These are phyloP conservation scores for Tulasnella sp. DNA, from an alignment of 768 basidiomycete species.

Conservation along the genomic window DNA sequence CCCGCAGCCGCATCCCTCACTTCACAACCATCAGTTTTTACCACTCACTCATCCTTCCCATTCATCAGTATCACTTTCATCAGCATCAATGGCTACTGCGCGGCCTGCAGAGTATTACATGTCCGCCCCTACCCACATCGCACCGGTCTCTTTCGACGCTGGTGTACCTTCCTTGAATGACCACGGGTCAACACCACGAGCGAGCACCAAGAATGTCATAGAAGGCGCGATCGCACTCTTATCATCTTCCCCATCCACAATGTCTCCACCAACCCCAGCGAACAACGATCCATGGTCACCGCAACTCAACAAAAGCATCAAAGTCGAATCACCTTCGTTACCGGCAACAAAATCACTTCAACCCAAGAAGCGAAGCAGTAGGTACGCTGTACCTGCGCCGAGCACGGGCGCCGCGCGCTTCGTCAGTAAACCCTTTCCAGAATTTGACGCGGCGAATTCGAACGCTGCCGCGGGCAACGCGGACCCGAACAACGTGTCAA, in stretches of 20 bases:
- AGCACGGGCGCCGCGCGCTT: slow-evolving; percentile 1
- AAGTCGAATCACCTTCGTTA: background rate
- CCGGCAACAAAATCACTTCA: background rate
- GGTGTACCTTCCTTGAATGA: slow-evolving; percentile 3
- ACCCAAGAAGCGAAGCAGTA: background rate
- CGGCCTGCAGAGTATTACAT: slow-evolving; percentile 8
- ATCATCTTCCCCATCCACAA: background rate
- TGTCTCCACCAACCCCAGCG: background rate
- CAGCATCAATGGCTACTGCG: background rate
- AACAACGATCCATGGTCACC: slow-evolving; percentile 11
- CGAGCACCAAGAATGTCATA: background rate
- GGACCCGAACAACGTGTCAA: too few relatives aligned
- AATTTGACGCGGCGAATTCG: too few relatives aligned
- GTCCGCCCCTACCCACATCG: background rate
- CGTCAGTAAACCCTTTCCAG: background rate
- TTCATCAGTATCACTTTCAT: background rate
- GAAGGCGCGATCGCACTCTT: background rate
- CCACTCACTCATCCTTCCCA: too few relatives aligned
- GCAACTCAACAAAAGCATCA: slow-evolving; percentile 10
- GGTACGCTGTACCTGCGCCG: slow-evolving; percentile 9
- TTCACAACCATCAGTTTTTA: too few relatives aligned
- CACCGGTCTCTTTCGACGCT: slow-evolving; percentile 6
- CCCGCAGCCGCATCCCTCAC: too few relatives aligned
- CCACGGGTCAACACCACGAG: background rate
- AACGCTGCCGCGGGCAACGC: too few relatives aligned